Evolutionary conservation across 2,329 filamentous ascomycete genomes (phyloP).

Genomic region (Scytalidium lignicola): DNA sequence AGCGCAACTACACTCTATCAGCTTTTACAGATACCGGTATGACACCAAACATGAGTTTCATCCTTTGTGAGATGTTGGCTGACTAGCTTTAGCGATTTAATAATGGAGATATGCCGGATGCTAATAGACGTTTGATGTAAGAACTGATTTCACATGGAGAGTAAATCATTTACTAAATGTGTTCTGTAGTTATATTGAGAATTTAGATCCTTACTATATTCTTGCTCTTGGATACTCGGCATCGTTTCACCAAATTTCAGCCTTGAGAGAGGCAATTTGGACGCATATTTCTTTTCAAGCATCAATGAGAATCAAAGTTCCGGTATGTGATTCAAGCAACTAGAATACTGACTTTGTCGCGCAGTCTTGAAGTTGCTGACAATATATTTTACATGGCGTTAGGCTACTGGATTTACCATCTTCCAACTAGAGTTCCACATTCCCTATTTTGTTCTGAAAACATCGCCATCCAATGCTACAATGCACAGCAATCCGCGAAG

Average conservation of each 20-base stretch:
- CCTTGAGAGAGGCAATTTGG: conserved; percentile 9
- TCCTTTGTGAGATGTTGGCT: too few relatives aligned
- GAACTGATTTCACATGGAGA: too few relatives aligned
- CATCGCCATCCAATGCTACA: background rate
- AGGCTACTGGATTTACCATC: conserved; percentile 6
- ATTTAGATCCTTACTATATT: conserved; percentile 7
- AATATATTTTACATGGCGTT: background rate
- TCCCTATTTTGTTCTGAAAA: conserved; percentile 8
- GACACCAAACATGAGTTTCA: too few relatives aligned
- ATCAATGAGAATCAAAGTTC: conserved; percentile 8
- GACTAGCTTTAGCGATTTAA: too few relatives aligned
- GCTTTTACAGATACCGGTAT: too few relatives aligned
- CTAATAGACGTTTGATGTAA: too few relatives aligned
- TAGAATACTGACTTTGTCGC: background rate
- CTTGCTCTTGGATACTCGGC: conserved; percentile 5
- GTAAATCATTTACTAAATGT: too few relatives aligned
- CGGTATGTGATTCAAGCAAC: conserved; percentile 1
- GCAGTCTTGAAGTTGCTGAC: too few relatives aligned
- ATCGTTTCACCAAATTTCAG: conserved; percentile 4
- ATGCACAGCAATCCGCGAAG: conserved; percentile 4
- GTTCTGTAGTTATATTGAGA: too few relatives aligned
- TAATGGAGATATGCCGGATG: too few relatives aligned
- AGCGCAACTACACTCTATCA: too few relatives aligned
- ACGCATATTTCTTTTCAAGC: conserved; percentile 5
- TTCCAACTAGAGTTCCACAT: conserved; percentile 10